Evolutionary conservation across 2,329 filamentous ascomycete species (phyloP), one percentile per base, ranked within the genome.

Genomic region (Fusarium sp.): DNA sequence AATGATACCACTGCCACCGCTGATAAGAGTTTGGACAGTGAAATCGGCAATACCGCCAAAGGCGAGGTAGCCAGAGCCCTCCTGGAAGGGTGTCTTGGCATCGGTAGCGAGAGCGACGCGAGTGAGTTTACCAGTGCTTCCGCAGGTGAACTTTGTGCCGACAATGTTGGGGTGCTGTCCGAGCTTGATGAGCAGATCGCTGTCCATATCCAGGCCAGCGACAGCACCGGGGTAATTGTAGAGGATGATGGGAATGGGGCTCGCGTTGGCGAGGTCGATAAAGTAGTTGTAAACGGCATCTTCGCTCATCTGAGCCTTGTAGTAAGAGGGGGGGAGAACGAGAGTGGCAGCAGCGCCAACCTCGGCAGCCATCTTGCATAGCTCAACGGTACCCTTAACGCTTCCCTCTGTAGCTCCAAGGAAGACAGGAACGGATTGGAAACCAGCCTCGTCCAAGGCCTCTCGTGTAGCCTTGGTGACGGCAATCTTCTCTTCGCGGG

Each of bases 181-280:
- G 40, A 97, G 88, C 78, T 87, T 88, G 83, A 96, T 93, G 76
- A 97, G 88, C 64, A 95, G 86, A 79, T 97, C 94, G 63, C 92
- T 95, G 85, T 96, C 93, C 88, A 97, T 91, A 80, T 97, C 94
- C 77, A 97, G 92, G 53, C 94, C 94, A 8, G 92, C 88, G 8
- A 96, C 94, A 52, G 93, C 94, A 54, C 93, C 93, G 1, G 94
- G 94, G 83, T 96, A 97, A 85, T 97, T 97, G 88, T 97, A 97
- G 50, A 97, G 84, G 70, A 97, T 88, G 58, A 97, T 80, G n/a
- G 93, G 92, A 11, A 96, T 82, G 8, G 92, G 91, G 53, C 90
- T 92, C 42, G 80, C 85, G 79, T 95, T 91, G 50, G 94, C 94
- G 8, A 97, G 92, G 59, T 87, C 86, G 59, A 84, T 87, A 83